A percentile compares a stretch with the other conserved stretches of the same genome.
Conservation (phyloP, 208 protist genomes). For the Trypanosoma lewisi region DNA sequence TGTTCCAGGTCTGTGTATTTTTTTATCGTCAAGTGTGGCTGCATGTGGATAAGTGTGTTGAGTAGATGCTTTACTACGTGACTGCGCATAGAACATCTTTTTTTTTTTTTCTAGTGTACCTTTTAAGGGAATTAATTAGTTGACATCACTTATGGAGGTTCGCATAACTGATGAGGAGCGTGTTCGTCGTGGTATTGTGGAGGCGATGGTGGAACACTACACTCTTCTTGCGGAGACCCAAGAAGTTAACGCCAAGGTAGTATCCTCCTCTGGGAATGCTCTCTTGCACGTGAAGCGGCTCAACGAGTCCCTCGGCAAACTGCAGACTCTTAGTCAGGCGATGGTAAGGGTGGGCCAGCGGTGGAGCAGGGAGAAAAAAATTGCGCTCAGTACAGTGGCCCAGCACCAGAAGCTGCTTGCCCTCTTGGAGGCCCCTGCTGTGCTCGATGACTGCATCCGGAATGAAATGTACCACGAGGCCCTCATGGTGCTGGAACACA, state of each 20-base stretch:
- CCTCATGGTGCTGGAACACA: constrained; percentile 64
- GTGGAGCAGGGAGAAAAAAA: constrained; percentile 66
- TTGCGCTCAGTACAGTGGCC: constrained; percentile 41
- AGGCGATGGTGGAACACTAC: constrained; percentile 67
- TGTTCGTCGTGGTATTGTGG: constrained; percentile 53
- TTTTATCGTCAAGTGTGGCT: no score
- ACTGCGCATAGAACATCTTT: no score
- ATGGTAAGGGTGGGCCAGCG: constrained; percentile 39
- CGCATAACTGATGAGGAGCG: constrained; percentile 39
- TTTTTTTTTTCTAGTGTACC: constrained; percentile 12
- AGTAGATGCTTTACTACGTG: no score
- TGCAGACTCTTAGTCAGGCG: constrained; percentile 46
- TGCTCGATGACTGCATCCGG: constrained; percentile 66
- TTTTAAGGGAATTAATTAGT: background rate
- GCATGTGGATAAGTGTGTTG: no score
- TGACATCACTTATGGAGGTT: constrained; percentile 11
- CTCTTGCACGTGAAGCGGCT: constrained; percentile 41
- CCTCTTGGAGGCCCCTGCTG: constrained; percentile 62
- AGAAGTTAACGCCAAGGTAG: constrained; percentile 47
- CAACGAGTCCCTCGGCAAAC: constrained; percentile 39
- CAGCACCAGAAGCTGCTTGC: constrained; percentile 67
- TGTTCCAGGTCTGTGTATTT: no score
- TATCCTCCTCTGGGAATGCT: constrained; percentile 31
- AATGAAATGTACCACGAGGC: constrained; percentile 84
- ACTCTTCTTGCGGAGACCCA: constrained; percentile 55